Evolutionary conservation across 805 yeast species (phyloP).

Genomic region (Blastobotrys attinorum): DNA sequence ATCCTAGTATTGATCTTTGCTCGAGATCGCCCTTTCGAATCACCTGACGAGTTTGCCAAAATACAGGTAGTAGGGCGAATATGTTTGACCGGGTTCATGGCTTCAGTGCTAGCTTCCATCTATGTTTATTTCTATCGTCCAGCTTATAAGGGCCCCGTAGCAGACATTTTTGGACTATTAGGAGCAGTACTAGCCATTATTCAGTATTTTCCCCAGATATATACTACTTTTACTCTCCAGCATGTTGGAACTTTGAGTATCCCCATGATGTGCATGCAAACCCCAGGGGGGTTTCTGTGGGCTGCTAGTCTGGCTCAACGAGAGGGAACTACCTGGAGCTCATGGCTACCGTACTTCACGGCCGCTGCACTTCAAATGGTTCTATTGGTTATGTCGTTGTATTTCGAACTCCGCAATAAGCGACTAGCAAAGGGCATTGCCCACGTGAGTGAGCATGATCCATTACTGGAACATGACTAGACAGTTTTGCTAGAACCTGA

Average conservation of each 20-base stretch:
- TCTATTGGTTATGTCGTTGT: slow-evolving; percentile 56
- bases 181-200: slow-evolving; percentile 56
- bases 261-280: slow-evolving; percentile 76
- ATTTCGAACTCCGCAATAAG: slow-evolving; percentile 26
- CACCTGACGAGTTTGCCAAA: slow-evolving; percentile 15
- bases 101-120: slow-evolving; percentile 16
- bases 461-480: too few species aligned
- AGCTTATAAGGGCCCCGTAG: slow-evolving; percentile 28
- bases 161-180: slow-evolving; percentile 55
- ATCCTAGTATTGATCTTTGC: slow-evolving; percentile 41
- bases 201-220: slow-evolving; percentile 75
- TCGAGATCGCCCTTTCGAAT: slow-evolving; percentile 28
- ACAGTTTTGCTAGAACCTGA: too few species aligned
- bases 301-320: slow-evolving; percentile 61
- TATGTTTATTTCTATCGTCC: slow-evolving; percentile 11
- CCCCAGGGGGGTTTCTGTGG: slow-evolving; percentile 85
- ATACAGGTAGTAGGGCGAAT: slow-evolving; percentile 12
- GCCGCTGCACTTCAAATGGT: slow-evolving; percentile 64
- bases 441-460: background rate
- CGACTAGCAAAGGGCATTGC: background rate
- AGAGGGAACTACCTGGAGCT: slow-evolving; percentile 77
- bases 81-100: slow-evolving; percentile 26
- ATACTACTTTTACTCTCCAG: slow-evolving; percentile 58
- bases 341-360: slow-evolving; percentile 72
- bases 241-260: slow-evolving; percentile 76